phyloP scores from a whole-genome alignment of 2,329 filamentous ascomycete genomes.

The Calonectria hawksworthii region DNA sequence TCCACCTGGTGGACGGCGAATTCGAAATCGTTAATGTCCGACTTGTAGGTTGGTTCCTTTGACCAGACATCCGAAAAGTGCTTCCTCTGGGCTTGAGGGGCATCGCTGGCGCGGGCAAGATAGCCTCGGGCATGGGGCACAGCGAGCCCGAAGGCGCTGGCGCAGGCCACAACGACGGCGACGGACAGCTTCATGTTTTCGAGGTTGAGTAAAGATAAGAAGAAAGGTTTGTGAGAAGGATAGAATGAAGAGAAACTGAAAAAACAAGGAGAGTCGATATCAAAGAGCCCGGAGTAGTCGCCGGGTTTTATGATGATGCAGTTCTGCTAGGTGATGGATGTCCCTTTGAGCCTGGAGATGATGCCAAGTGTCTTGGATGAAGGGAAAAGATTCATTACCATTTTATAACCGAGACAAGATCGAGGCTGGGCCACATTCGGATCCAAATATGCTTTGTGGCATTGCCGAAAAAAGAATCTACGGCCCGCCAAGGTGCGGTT shows the following conservation, averaged over 20 bases:
- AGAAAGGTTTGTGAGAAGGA: too few relatives aligned
- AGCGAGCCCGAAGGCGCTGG: not conserved
- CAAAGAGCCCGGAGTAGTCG: not conserved
- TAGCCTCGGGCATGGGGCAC: not conserved
- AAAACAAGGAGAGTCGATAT: not conserved
- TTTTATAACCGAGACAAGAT: conserved; percentile 4
- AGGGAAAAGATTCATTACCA: not conserved
- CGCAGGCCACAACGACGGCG: not conserved
- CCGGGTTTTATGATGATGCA: not conserved
- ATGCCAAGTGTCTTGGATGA: not conserved
- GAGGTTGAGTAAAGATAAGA: too few relatives aligned
- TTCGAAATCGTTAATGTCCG: not conserved
- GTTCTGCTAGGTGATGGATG: not conserved
- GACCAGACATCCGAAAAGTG: not conserved
- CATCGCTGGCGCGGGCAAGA: not conserved
- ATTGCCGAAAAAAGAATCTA: not conserved
- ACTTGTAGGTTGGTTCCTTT: not conserved
- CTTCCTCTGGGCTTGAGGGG: not conserved
- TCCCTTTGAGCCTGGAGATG: not conserved
- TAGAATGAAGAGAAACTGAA: not conserved
- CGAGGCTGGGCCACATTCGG: not conserved
- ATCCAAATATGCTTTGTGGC: not conserved
- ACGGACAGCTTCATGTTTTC: not conserved
- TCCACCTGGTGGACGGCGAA: not conserved
- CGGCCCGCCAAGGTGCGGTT: not conserved